Evolutionary conservation across 1,284 basidiomycete genomes (phyloP).

Genomic region (Apiotrichum veenhuisii): DNA sequence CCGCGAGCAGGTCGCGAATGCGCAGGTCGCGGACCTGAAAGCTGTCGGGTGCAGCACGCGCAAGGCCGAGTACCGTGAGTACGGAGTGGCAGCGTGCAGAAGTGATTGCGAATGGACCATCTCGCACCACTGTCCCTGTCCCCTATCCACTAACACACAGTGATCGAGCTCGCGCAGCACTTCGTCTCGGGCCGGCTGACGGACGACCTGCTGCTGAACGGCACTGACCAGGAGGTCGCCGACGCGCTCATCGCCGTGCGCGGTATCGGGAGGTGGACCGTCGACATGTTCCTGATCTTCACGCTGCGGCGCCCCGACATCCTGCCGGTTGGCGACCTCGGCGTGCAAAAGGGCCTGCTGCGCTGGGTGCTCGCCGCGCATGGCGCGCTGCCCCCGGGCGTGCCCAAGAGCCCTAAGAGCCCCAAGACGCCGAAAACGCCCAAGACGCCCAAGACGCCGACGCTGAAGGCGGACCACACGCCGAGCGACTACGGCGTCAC

Average conservation of each 20-base stretch:
- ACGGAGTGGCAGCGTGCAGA: neutral
- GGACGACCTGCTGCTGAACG: conserved; percentile 64
- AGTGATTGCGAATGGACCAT: too few species aligned
- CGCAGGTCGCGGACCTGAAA: conserved; percentile 59
- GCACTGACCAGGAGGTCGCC: conserved; percentile 68
- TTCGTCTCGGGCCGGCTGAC: conserved; percentile 74
- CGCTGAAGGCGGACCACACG: neutral
- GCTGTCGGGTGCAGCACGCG: conserved; percentile 70
- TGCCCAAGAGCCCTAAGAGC: conserved; percentile 21
- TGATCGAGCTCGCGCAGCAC: conserved; percentile 68
- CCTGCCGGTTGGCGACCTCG: conserved; percentile 75
- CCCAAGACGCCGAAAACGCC: conserved; percentile 54
- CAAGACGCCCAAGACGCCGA: conserved; percentile 27
- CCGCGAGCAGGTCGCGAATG: conserved; percentile 62
- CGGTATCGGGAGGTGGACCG: conserved; percentile 67
- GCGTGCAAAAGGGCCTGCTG: conserved; percentile 71
- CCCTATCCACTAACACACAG: conserved; percentile 50
- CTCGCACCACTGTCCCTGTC: too few species aligned
- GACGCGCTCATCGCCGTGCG: conserved; percentile 71
- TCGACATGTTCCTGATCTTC: conserved; percentile 88
- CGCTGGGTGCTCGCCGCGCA: conserved; percentile 70
- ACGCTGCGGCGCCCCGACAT: conserved; percentile 76
- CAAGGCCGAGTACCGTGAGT: conserved; percentile 78
- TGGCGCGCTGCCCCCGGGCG: conserved; percentile 30
- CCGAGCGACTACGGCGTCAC: neutral